Percentiles rank a stretch among this genome's conserved stretches.
phyloP scores from a whole-genome alignment of 1,139 yeast genomes.

The Candida sanyaensis region DNA sequence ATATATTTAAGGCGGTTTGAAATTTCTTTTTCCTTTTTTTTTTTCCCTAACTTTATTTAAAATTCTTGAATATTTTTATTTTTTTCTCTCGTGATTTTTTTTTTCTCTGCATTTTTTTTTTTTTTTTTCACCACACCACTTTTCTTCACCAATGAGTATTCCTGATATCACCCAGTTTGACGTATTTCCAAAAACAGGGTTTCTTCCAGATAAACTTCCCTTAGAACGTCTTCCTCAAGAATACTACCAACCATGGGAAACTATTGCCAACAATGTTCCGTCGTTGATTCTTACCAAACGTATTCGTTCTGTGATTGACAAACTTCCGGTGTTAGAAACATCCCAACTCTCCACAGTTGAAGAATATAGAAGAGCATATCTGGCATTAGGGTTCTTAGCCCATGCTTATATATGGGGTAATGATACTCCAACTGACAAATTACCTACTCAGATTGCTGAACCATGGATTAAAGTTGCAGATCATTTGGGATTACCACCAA shows the following conservation, averaged over 20 bases:
- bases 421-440: conserved; percentile 60
- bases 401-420: conserved; percentile 92
- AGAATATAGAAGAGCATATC: conserved; percentile 78
- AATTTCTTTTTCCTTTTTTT: no score
- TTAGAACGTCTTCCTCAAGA: conserved; percentile 56
- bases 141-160: conserved; percentile 5
- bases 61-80: no score
- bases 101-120: neutral
- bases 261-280: conserved; percentile 64
- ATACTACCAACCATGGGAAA: conserved; percentile 81
- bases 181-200: conserved; percentile 71
- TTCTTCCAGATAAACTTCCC: conserved; percentile 73
- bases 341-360: conserved; percentile 42
- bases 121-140: neutral
- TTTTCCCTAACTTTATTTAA: no score
- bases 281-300: conserved; percentile 67
- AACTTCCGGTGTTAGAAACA: conserved; percentile 54
- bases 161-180: conserved; percentile 59
- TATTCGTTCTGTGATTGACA: conserved; percentile 61
- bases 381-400: conserved; percentile 72
- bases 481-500: conserved; percentile 73
- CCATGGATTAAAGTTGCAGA: conserved; percentile 68
- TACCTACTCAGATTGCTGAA: conserved; percentile 68
- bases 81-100: neutral
- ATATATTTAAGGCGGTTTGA: no score